Evolutionary conservation across 1,284 basidiomycete species (phyloP).

Genomic region (Sporisorium graminicola): DNA sequence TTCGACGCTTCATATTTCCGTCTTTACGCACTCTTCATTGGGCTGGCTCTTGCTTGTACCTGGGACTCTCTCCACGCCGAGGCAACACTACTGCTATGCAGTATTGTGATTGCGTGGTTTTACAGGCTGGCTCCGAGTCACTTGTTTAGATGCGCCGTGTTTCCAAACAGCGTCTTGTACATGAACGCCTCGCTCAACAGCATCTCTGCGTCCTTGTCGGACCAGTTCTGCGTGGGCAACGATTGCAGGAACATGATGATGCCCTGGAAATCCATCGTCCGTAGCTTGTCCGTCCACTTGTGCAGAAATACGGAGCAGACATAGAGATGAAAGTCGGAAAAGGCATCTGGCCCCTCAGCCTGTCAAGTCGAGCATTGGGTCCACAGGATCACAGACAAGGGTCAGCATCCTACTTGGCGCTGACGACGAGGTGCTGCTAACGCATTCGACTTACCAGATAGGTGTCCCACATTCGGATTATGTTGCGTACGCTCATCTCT

Average conservation of each 20-base stretch:
- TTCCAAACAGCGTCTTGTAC: slow-evolving; percentile 68
- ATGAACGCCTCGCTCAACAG: slow-evolving; percentile 96
- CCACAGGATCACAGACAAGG: background rate
- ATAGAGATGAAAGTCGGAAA: slow-evolving; percentile 67
- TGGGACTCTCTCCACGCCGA: background rate
- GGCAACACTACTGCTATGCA: background rate
- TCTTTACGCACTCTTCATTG: too few relatives aligned
- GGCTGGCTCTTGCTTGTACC: too few relatives aligned
- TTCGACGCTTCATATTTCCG: too few relatives aligned
- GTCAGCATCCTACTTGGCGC: background rate
- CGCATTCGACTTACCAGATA: slow-evolving; percentile 55
- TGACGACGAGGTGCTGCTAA: background rate
- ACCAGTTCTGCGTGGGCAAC: slow-evolving; percentile 93
- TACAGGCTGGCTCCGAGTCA: slow-evolving; percentile 6
- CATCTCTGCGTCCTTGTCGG: slow-evolving; percentile 93
- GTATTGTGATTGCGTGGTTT: background rate
- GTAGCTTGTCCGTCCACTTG: slow-evolving; percentile 64
- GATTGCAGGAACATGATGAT: slow-evolving; percentile 99
- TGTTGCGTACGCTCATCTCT: slow-evolving; percentile 69
- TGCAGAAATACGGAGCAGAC: slow-evolving; percentile 68
- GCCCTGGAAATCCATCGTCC: slow-evolving; percentile 74
- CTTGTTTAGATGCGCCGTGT: slow-evolving; percentile 65
- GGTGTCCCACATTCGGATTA: slow-evolving; percentile 69
- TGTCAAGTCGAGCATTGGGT: background rate
- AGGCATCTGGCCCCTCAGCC: slow-evolving; percentile 68